These are phyloP conservation scores for Hura crepitans DNA, from an alignment of 441 rosid genomes.

Conservation along the genomic window DNA sequence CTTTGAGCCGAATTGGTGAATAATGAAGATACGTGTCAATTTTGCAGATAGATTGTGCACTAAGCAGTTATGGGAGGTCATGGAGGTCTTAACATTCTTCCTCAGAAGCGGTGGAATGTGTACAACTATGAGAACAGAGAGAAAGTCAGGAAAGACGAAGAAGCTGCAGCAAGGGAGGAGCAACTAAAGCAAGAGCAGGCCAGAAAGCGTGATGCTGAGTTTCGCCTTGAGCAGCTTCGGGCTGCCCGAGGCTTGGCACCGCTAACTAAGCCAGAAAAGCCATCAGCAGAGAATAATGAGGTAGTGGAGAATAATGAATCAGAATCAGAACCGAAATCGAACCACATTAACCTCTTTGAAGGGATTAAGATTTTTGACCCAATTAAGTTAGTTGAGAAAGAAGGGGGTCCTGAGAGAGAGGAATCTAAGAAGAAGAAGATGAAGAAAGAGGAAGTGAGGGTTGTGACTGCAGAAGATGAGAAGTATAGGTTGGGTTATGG, in stretches of 20 bases:
- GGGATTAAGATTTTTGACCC: constrained; percentile 85
- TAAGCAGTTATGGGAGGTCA: constrained; percentile 71
- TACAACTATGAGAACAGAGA: constrained; percentile 78
- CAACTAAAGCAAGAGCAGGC: constrained; percentile 68
- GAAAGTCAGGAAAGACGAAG: constrained; percentile 73
- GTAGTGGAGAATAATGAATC: constrained; percentile 26
- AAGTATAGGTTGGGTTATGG: constrained; percentile 82
- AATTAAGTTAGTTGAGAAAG: constrained; percentile 40
- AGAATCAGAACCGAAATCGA: constrained; percentile 45
- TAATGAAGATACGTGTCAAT: neutral
- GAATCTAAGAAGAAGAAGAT: constrained; percentile 46
- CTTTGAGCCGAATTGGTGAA: no score
- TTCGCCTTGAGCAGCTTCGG: constrained; percentile 71
- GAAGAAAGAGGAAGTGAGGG: constrained; percentile 72
- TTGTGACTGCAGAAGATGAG: constrained; percentile 72
- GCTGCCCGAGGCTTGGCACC: constrained; percentile 74
- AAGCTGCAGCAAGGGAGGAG: constrained; percentile 76
- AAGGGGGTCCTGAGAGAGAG: constrained; percentile 48
- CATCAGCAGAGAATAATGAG: constrained; percentile 13
- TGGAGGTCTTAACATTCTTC: constrained; percentile 90
- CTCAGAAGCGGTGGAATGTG: constrained; percentile 90
- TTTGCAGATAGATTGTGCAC: neutral
- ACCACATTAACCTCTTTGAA: constrained; percentile 81
- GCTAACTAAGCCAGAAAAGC: constrained; percentile 31
- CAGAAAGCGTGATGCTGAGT: constrained; percentile 68